These are phyloP conservation scores for Aspergillus heteromorphus DNA, from an alignment of 495 filamentous ascomycete species.

Conservation along the genomic window DNA sequence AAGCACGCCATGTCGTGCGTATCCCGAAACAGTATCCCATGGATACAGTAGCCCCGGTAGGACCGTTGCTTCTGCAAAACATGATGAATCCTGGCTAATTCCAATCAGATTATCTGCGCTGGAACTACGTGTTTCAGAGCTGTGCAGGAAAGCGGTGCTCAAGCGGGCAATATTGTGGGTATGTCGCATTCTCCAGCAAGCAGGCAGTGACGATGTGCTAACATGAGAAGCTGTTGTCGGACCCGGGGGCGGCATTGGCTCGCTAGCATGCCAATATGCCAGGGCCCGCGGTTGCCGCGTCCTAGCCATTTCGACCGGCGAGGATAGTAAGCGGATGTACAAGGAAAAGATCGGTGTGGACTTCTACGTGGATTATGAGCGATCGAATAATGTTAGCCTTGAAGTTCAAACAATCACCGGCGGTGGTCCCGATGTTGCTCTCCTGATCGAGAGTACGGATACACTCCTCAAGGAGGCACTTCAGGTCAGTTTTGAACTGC, in stretches of 20 bases:
- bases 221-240: slow-evolving; percentile 62
- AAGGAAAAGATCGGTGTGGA: slow-evolving; percentile 52
- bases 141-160: slow-evolving; percentile 68
- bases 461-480: slow-evolving; percentile 77
- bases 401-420: slow-evolving; percentile 65
- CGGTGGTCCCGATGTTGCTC: slow-evolving; percentile 70
- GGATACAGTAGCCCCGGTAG: slow-evolving; percentile 60
- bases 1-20: slow-evolving; percentile 67
- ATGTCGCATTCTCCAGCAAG: neutral
- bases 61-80: neutral
- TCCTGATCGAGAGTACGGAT: slow-evolving; percentile 69
- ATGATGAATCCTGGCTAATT: neutral
- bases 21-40: slow-evolving; percentile 66
- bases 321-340: slow-evolving; percentile 63
- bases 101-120: slow-evolving; percentile 58
- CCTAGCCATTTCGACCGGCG: slow-evolving; percentile 75
- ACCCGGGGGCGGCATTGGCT: slow-evolving; percentile 81
- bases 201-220: neutral
- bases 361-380: slow-evolving; percentile 4
- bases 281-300: slow-evolving; percentile 72
- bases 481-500: slow-evolving; percentile 19
- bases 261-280: slow-evolving; percentile 75
- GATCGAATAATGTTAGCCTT: slow-evolving; percentile 50
- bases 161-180: slow-evolving; percentile 62
- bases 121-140: slow-evolving; percentile 87